Conservation (phyloP, 306 rosid genomes). For the Fagus sylvatica region DNA sequence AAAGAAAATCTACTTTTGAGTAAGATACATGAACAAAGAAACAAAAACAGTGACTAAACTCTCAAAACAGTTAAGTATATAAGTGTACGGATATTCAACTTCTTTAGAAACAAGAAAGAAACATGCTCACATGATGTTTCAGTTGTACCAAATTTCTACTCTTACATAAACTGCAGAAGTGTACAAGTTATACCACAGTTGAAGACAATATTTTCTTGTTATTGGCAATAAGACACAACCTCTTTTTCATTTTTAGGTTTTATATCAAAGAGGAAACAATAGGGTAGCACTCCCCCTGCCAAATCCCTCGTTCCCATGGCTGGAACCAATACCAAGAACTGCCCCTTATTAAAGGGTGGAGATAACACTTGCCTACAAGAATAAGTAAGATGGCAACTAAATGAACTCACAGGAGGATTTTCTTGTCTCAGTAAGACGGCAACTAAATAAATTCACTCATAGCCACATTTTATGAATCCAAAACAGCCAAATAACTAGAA, state of each 20-base stretch:
- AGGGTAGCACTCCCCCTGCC: neutral
- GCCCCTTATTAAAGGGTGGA: neutral
- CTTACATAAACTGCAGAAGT: neutral
- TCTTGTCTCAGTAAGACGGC: neutral
- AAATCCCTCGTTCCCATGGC: neutral
- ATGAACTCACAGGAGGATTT: neutral
- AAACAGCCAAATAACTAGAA: neutral
- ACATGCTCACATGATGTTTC: neutral
- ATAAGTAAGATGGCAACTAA: neutral
- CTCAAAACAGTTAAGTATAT: neutral
- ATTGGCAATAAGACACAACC: too few species aligned
- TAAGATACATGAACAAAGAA: neutral
- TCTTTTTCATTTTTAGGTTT: neutral
- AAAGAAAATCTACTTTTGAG: neutral
- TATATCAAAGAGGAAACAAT: neutral
- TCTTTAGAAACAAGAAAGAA: neutral
- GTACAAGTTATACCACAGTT: neutral
- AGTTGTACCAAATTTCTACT: neutral
- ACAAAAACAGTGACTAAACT: constrained; percentile 1
- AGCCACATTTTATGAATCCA: neutral
- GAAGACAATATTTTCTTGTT: too few species aligned
- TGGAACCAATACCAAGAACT: neutral
- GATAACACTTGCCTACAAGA: neutral
- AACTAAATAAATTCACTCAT: neutral
- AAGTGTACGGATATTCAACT: neutral